These are phyloP conservation scores for Fallopia convolvulus DNA, from an alignment of 148 eudicot species.

Conservation along the genomic window DNA sequence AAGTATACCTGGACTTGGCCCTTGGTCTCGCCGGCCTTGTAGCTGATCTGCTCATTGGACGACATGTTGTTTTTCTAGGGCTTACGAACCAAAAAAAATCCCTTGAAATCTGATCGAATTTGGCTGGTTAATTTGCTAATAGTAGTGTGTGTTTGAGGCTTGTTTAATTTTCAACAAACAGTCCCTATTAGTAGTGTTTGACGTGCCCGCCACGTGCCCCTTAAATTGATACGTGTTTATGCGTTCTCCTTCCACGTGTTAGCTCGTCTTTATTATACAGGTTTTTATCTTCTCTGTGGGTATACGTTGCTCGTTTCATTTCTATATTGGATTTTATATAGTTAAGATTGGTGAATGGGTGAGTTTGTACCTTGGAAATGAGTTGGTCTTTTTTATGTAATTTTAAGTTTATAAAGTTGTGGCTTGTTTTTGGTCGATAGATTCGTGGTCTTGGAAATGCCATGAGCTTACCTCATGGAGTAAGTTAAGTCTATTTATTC, in stretches of 20 bases:
- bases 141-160: neutral
- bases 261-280: neutral
- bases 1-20: constrained; percentile 59
- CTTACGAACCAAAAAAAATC: neutral
- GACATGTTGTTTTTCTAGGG: constrained; percentile 22
- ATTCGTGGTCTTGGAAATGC: neutral
- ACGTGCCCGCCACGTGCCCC: neutral
- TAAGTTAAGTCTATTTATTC: too few species aligned
- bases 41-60: constrained; percentile 41
- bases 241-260: neutral
- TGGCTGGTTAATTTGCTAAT: neutral
- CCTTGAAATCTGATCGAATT: neutral
- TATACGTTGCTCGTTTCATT: neutral
- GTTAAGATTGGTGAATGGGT: neutral
- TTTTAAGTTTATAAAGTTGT: neutral
- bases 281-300: neutral
- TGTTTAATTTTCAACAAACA: neutral
- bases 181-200: neutral
- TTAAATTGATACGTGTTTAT: neutral
- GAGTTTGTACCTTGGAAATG: neutral
- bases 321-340: neutral
- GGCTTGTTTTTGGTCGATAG: neutral
- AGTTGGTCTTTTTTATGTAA: neutral
- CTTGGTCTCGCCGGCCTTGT: constrained; percentile 57
- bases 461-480: neutral